phyloP scores from a whole-genome alignment of 2,329 filamentous ascomycete genomes.

The Blastomyces silverae region DNA sequence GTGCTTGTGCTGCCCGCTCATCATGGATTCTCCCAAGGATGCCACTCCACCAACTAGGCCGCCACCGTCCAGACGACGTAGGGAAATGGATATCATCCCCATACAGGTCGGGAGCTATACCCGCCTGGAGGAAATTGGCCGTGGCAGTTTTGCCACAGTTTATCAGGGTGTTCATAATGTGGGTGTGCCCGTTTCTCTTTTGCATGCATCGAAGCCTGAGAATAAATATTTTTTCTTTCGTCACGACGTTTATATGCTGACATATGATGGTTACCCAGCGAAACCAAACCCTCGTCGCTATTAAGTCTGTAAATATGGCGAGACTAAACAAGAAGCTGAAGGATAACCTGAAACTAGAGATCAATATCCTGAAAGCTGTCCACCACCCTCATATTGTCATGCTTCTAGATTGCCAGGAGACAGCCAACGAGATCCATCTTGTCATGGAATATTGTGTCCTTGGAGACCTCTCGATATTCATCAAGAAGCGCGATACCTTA shows the following conservation, averaged over 20 bases:
- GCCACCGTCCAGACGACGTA: conserved; percentile 33
- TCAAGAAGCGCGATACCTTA: conserved; percentile 84
- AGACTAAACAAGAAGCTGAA: conserved; percentile 94
- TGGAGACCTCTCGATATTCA: conserved; percentile 89
- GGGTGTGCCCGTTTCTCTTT: conserved; percentile 33
- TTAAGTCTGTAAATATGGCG: conserved; percentile 89
- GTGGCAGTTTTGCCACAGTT: conserved; percentile 95
- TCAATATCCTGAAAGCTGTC: conserved; percentile 86
- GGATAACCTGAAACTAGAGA: conserved; percentile 92
- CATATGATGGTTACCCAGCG: conserved; percentile 26
- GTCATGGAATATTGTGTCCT: conserved; percentile 99
- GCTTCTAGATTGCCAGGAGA: conserved; percentile 89
- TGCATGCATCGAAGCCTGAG: not conserved
- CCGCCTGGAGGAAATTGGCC: conserved; percentile 84
- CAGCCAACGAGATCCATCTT: conserved; percentile 80
- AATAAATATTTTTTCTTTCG: not conserved
- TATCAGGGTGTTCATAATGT: conserved; percentile 83
- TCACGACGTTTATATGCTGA: conserved; percentile 9
- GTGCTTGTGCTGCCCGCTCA: conserved; percentile 6
- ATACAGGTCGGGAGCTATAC: conserved; percentile 65
- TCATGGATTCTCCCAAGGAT: conserved; percentile 17
- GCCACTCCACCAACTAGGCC: conserved; percentile 39
- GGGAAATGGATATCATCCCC: conserved; percentile 26
- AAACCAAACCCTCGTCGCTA: conserved; percentile 74
- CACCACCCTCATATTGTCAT: conserved; percentile 96